phyloP scores from a whole-genome alignment of 2,329 filamentous ascomycete genomes.

The Aspergillus pseudotamarii region DNA sequence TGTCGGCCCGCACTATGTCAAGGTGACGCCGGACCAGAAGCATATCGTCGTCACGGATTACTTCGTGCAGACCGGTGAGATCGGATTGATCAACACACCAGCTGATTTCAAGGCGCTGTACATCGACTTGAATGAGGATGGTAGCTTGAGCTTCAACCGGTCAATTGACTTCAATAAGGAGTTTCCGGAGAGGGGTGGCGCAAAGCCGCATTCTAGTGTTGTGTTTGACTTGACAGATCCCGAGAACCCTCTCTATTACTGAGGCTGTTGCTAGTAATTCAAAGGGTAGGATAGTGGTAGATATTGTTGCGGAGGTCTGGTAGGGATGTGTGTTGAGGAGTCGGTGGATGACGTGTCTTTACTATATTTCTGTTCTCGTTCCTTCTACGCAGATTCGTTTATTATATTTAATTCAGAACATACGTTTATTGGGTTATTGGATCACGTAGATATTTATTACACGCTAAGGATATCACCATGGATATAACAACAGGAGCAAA shows the following conservation, averaged over 20 bases:
- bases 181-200: conserved; percentile 60
- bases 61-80: conserved; percentile 65
- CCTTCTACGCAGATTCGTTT: neutral
- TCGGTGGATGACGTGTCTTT: neutral
- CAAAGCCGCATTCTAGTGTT: conserved; percentile 59
- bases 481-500: neutral
- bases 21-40: conserved; percentile 66
- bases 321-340: neutral
- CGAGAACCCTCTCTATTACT: conserved; percentile 47
- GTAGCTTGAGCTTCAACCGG: conserved; percentile 62
- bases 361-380: neutral
- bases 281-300: neutral
- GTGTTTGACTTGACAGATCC: conserved; percentile 61
- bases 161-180: conserved; percentile 59
- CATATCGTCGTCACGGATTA: conserved; percentile 67
- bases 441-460: neutral
- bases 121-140: conserved; percentile 60
- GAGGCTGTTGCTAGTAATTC: neutral
- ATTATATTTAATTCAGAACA: neutral
- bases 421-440: neutral
- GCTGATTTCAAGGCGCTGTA: conserved; percentile 65
- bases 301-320: neutral
- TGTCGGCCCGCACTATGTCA: conserved; percentile 66
- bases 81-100: conserved; percentile 63
- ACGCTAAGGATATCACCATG: neutral